Percentiles rank a stretch among this genome's conserved stretches.
Conservation (phyloP, 2,329 filamentous ascomycete species). For the Chaetomium sp. region DNA sequence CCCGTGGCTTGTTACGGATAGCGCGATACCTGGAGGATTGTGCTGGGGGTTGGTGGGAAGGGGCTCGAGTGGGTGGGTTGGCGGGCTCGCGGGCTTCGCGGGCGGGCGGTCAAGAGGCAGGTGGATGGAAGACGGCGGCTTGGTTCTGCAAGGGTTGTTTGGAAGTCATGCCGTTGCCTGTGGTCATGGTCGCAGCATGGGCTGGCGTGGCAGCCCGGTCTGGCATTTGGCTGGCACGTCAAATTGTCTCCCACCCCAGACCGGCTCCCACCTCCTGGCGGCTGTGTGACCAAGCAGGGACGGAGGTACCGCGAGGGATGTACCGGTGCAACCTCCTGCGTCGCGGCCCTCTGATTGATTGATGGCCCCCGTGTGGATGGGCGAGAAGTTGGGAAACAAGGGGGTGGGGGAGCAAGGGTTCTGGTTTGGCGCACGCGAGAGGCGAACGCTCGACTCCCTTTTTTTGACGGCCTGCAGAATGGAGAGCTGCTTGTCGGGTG, state of each 20-base stretch:
- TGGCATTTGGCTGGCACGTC: slow-evolving; percentile 1
- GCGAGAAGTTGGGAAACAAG: not conserved
- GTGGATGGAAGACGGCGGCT: slow-evolving; percentile 11
- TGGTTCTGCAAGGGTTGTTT: slow-evolving; percentile 5
- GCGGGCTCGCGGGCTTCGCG: too few relatives aligned
- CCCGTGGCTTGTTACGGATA: slow-evolving; percentile 18
- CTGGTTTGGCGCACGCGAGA: not conserved
- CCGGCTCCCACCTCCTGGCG: not conserved
- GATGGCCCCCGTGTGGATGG: not conserved
- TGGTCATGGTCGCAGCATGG: slow-evolving; percentile 8
- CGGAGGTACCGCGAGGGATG: not conserved
- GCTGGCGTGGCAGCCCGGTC: slow-evolving; percentile 5
- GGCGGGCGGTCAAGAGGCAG: slow-evolving; percentile 22
- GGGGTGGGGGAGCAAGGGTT: not conserved
- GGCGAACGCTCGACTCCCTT: too few relatives aligned
- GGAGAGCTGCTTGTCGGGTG: not conserved
- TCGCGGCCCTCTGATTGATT: too few relatives aligned
- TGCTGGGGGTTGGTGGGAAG: slow-evolving; percentile 6
- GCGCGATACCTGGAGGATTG: slow-evolving; percentile 12
- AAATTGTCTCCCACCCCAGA: slow-evolving; percentile 1
- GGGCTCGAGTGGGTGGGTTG: too few relatives aligned
- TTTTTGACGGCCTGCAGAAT: too few relatives aligned
- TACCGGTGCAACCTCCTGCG: too few relatives aligned
- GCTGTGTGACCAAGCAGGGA: slow-evolving; percentile 2
- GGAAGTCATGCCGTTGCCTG: slow-evolving; percentile 1